A percentile compares a stretch with the other conserved stretches of the same genome.
These are phyloP conservation scores for Trypanosoma platydactyli DNA, from an alignment of 208 protist species.

Conservation along the genomic window DNA sequence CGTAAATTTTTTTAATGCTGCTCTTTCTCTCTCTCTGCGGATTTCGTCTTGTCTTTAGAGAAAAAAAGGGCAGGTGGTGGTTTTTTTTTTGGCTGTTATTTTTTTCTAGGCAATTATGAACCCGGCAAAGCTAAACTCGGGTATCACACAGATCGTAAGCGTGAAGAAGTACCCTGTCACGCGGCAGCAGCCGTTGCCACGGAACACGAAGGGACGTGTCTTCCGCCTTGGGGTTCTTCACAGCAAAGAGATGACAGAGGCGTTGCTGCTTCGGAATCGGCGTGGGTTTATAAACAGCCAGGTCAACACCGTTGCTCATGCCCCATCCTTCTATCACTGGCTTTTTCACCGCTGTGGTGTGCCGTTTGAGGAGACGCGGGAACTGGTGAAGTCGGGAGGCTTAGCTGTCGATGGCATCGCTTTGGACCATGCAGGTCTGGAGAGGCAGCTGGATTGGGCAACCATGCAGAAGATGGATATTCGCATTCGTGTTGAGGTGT, in stretches of 20 bases:
- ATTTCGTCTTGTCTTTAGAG: neutral
- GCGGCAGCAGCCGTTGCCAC: constrained; percentile 38
- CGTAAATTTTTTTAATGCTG: no score
- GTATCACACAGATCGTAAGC: constrained; percentile 65
- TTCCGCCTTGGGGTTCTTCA: constrained; percentile 80
- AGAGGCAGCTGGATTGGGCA: constrained; percentile 80
- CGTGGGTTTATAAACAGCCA: constrained; percentile 80
- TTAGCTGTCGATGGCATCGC: constrained; percentile 62
- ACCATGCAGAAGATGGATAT: constrained; percentile 72
- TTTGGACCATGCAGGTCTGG: constrained; percentile 51
- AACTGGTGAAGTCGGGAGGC: constrained; percentile 36
- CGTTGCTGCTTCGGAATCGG: constrained; percentile 61
- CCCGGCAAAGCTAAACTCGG: constrained; percentile 62
- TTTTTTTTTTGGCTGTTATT: no score
- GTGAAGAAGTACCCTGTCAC: constrained; percentile 45
- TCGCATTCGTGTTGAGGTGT: constrained; percentile 47
- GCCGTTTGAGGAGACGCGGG: constrained; percentile 72
- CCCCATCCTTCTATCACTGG: constrained; percentile 87
- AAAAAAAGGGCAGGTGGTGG: neutral
- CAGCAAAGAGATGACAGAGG: constrained; percentile 58
- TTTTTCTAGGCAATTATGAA: constrained; percentile 29
- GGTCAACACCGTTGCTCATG: constrained; percentile 81
- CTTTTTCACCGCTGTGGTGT: constrained; percentile 88
- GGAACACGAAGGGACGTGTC: constrained; percentile 58
- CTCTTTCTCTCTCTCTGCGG: neutral